Conservation (phyloP, 257 asterid species). For the Cruciata laevipes region DNA sequence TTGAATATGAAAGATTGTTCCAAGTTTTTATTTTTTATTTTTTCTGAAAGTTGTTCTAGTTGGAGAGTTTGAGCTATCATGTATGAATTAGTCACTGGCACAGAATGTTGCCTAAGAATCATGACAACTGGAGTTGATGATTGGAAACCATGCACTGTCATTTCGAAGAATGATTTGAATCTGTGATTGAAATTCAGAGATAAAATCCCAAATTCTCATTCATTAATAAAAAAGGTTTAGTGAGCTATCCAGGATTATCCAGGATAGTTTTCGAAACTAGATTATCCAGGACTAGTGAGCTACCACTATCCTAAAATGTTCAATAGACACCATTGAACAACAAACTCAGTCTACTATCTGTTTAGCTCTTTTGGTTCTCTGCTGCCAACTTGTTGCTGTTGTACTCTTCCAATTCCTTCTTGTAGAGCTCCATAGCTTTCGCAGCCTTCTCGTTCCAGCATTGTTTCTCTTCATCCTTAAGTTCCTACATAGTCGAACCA, state of each 20-base stretch:
- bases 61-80: too few relatives aligned
- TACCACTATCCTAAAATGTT: conserved; percentile 18
- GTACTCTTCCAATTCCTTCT: conserved; percentile 70
- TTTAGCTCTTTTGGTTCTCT: conserved; percentile 26
- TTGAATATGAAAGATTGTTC: too few relatives aligned
- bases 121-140: too few relatives aligned
- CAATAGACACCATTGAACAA: conserved; percentile 61
- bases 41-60: too few relatives aligned
- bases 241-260: too few relatives aligned
- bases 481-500: conserved; percentile 26
- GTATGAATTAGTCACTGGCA: too few relatives aligned
- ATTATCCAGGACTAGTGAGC: not conserved
- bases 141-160: too few relatives aligned
- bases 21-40: too few relatives aligned
- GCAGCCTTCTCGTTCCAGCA: conserved; percentile 67
- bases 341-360: not conserved
- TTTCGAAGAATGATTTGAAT: too few relatives aligned
- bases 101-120: too few relatives aligned
- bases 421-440: conserved; percentile 64
- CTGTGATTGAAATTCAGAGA: too few relatives aligned
- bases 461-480: conserved; percentile 64
- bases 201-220: not conserved
- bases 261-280: not conserved
- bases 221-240: not conserved
- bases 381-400: conserved; percentile 58